Conservation (phyloP, 768 basidiomycete genomes). For the Rhizopogon vulgaris region DNA sequence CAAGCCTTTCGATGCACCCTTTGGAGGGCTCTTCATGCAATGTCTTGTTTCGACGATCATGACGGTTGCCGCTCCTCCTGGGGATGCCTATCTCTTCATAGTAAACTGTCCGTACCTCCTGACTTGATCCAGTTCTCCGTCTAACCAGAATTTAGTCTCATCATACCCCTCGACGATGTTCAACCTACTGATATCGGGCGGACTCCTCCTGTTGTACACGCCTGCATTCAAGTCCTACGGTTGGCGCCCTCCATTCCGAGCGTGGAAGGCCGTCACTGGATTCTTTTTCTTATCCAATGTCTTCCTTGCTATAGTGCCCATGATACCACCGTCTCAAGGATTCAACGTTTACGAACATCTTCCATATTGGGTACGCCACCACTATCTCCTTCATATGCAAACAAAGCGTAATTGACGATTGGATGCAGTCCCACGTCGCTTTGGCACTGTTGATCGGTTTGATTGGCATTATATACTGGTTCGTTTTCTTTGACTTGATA, state of each 20-base stretch:
- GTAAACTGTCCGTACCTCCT: slow-evolving; percentile 45
- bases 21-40: slow-evolving; percentile 56
- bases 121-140: neutral
- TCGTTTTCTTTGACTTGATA: slow-evolving; percentile 42
- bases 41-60: slow-evolving; percentile 54
- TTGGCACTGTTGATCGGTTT: slow-evolving; percentile 40
- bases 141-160: slow-evolving; percentile 32
- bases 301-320: slow-evolving; percentile 55
- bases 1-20: slow-evolving; percentile 63
- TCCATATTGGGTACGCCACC: slow-evolving; percentile 59
- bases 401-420: neutral
- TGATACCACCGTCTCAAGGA: slow-evolving; percentile 54
- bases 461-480: slow-evolving; percentile 54
- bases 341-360: slow-evolving; percentile 47
- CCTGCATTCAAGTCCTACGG: slow-evolving; percentile 33
- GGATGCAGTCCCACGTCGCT: slow-evolving; percentile 42
- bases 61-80: slow-evolving; percentile 53
- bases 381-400: neutral
- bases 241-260: slow-evolving; percentile 64
- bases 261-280: slow-evolving; percentile 40
- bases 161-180: slow-evolving; percentile 55
- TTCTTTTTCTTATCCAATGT: slow-evolving; percentile 62
- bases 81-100: slow-evolving; percentile 71
- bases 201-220: slow-evolving; percentile 57
- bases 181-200: slow-evolving; percentile 54